phyloP scores from a whole-genome alignment of 257 asterid genomes.

The Linaria vulgaris region DNA sequence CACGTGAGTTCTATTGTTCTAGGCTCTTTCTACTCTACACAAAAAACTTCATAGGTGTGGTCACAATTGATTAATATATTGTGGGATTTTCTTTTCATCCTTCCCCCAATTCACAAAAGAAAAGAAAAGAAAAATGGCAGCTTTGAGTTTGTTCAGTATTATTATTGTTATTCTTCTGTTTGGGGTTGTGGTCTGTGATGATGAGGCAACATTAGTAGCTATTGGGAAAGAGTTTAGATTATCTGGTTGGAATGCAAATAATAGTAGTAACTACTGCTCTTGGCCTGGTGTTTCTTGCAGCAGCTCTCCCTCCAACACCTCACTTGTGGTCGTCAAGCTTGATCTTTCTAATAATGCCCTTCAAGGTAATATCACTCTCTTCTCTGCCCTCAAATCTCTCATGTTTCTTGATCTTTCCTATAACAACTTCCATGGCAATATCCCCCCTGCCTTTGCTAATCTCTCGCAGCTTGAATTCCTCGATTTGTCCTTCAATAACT shows the following conservation, averaged over 20 bases:
- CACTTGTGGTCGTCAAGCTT: constrained; percentile 74
- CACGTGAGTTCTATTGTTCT: constrained; percentile 14
- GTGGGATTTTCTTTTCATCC: constrained; percentile 13
- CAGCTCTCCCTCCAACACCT: constrained; percentile 54
- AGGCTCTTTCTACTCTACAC: constrained; percentile 22
- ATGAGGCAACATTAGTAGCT: constrained; percentile 48
- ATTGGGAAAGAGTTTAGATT: constrained; percentile 58
- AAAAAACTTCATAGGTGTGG: constrained; percentile 15
- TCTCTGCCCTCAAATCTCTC: constrained; percentile 72
- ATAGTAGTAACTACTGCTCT: constrained; percentile 58
- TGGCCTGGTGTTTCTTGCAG: constrained; percentile 88
- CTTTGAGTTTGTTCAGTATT: constrained; percentile 37
- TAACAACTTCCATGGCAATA: constrained; percentile 70
- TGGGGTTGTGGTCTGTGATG: constrained; percentile 49
- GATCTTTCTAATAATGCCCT: constrained; percentile 65
- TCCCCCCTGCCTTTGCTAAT: constrained; percentile 62
- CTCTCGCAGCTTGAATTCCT: constrained; percentile 75
- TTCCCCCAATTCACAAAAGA: constrained; percentile 14
- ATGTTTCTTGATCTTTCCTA: constrained; percentile 81
- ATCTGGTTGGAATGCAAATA: constrained; percentile 66
- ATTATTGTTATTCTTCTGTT: no score
- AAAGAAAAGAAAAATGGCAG: constrained; percentile 52
- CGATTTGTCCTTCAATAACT: constrained; percentile 81
- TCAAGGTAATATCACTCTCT: constrained; percentile 78
- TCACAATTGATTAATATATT: constrained; percentile 7